Evolutionary conservation across 148 eudicot genomes (phyloP).

Genomic region (Rhododendron williamsianum): DNA sequence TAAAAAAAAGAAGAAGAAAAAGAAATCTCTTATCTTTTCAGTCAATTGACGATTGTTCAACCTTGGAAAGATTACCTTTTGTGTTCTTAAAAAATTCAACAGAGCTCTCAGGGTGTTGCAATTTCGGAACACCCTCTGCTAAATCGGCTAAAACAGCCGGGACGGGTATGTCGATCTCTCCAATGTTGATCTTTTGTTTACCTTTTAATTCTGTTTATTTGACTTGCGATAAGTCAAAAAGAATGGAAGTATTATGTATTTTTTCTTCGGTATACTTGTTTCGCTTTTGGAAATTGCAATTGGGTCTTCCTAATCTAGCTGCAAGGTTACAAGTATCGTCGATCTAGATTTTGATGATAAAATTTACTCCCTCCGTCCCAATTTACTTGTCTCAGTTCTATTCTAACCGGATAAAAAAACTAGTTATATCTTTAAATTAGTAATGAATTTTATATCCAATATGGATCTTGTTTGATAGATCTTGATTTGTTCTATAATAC

Average conservation of each 20-base stretch:
- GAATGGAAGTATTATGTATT: neutral
- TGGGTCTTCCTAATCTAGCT: neutral
- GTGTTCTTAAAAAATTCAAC: neutral
- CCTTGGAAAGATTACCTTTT: neutral
- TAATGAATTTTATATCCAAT: too few species aligned
- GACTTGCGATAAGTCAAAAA: neutral
- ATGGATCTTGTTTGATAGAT: too few species aligned
- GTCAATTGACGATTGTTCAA: neutral
- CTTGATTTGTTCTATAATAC: too few species aligned
- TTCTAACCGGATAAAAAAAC: too few species aligned
- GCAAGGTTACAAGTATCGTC: neutral
- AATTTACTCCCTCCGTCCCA: too few species aligned
- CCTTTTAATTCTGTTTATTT: neutral
- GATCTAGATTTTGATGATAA: neutral
- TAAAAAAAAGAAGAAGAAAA: too few species aligned
- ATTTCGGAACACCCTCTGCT: neutral
- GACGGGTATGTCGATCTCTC: neutral
- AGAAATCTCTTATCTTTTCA: neutral
- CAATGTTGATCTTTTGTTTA: neutral
- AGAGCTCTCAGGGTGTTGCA: neutral
- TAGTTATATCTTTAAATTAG: too few species aligned
- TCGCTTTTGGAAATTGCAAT: neutral
- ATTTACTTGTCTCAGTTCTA: too few species aligned
- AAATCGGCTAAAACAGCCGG: neutral
- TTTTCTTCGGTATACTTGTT: neutral